Base-by-base conservation (phyloP, 2,329 filamentous ascomycete genomes). In the Sclerotinia subarctica region DNA sequence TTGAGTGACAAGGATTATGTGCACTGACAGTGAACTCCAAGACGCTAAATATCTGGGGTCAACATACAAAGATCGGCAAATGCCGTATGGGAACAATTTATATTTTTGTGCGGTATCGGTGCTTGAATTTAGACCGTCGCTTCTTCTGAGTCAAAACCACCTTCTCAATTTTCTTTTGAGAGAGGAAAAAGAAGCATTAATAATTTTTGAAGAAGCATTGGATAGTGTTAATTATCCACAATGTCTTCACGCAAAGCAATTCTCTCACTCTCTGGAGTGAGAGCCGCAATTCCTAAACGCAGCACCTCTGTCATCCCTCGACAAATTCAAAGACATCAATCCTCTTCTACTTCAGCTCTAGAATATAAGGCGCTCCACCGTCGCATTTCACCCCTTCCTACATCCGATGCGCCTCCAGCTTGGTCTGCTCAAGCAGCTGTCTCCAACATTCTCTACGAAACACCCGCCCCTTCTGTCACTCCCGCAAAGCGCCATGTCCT, bases 401-500 rank as follows among this genome's bases (percentile, higher is more conserved):
- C 92, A 67, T 89, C 87, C 73, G 88, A 92, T 74, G 84, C 91
- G 67, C 85, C 90, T 38, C 89, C 92, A 47, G 84, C 93, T 15
- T 93, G 93, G 85, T 96, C 94, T 77, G 94, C 94, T 49, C 94
- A 95, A 74, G 93, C 95, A 24, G 95, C 95, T 73, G 95, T 99
- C 73, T 96, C 93, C 78, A 97, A 94, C 79, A 99, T 99, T 78
- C 91, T 99, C 80, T 99, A 99, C 84, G 95, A 99, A 85, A 98
- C 94, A 3, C 95, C 95, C 7, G 85, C 91, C 24, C 92, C 93
- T 10, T 94, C 93, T 19, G 85, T 85, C 75, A 89, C 89, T 32
- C 94, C 95, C 11, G 90, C 93, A 56, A 98, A 97, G 83, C 90
- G 94, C 66, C 95, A 99, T 81, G 88, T 99, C 78, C 89, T 99